Evolutionary conservation across 371 early-diverging fungal species (phyloP), one percentile per base, ranked within the genome.

Genomic region (Dinochytrium kinnereticum): DNA sequence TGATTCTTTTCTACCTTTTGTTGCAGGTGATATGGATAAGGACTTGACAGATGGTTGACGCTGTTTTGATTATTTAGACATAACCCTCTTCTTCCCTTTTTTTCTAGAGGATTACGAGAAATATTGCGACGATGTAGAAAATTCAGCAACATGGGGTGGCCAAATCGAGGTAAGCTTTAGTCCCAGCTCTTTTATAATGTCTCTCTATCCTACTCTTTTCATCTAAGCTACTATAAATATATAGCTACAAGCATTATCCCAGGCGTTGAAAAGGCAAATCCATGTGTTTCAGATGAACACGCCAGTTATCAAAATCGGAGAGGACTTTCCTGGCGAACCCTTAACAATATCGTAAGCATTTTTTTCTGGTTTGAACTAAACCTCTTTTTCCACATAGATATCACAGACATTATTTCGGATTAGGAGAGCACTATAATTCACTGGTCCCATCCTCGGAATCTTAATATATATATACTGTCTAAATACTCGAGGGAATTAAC

Each of bases 391-490:
- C 59, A 71, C 53, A 50, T 76, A 91, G 92, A 59, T 96, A 93
- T 75, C 97, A 97, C 78, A 91, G 91, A 34, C 92, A 96, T 72
- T 88, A 92, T 67, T 96, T 90, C 81, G 96, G 96, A 2, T 85
- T 98, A 5, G 98, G 98, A 50, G 95, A 93, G 76, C 98, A 98
- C 85, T 98, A 98, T 85, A 98, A 96, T 78, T 93, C 93, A 7
- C 78, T 91, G 28, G 24, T 65, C 26, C 71, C 76, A 36, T 31
- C 13, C 13, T 17, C 64, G 13, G 15, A 3, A 24, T 57, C 26
- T 57, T 21, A 24, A 17, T 57, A 57, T 7, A 13, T 7, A 17
- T 30, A 17, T 57, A 15, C 21, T 44, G 49, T 13, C 49, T 13
- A 44, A 21, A 21, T 13, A 44, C n/a, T n/a, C n/a, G n/a, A n/a